These are phyloP conservation scores for Skeletonema potamos DNA, from an alignment of 108 stramenopile species.

Conservation along the genomic window DNA sequence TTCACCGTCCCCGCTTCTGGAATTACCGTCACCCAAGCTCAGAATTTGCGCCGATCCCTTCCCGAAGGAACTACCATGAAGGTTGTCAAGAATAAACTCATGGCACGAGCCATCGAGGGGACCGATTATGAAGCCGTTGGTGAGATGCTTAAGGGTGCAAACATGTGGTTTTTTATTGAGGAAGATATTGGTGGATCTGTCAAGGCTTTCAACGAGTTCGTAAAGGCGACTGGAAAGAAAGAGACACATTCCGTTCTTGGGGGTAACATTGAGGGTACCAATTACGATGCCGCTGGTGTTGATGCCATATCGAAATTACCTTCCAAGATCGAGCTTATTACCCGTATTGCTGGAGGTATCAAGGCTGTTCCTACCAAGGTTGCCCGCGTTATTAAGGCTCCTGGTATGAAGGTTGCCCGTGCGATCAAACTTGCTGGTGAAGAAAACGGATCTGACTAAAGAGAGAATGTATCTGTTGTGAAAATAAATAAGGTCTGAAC, in stretches of 20 bases:
- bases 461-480: neutral
- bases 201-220: conserved; percentile 77
- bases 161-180: conserved; percentile 96
- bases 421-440: conserved; percentile 89
- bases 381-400: conserved; percentile 89
- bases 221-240: conserved; percentile 66
- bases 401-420: conserved; percentile 78
- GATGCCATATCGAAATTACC: conserved; percentile 86
- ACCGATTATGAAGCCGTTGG: conserved; percentile 67
- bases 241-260: conserved; percentile 75
- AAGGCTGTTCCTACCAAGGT: conserved; percentile 96
- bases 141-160: conserved; percentile 71
- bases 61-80: conserved; percentile 83
- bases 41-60: conserved; percentile 72
- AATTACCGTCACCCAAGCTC: conserved; percentile 68
- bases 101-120: conserved; percentile 84
- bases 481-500: neutral
- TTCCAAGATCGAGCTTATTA: conserved; percentile 88
- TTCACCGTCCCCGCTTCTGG: conserved; percentile 76
- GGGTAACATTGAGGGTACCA: conserved; percentile 82
- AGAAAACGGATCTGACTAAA: conserved; percentile 14
- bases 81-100: conserved; percentile 93
- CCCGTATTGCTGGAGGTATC: conserved; percentile 86
- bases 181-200: conserved; percentile 87
- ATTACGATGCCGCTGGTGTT: conserved; percentile 78